Evolutionary conservation across 345 rosid genomes (phyloP).

Genomic region (Salix viminalis): DNA sequence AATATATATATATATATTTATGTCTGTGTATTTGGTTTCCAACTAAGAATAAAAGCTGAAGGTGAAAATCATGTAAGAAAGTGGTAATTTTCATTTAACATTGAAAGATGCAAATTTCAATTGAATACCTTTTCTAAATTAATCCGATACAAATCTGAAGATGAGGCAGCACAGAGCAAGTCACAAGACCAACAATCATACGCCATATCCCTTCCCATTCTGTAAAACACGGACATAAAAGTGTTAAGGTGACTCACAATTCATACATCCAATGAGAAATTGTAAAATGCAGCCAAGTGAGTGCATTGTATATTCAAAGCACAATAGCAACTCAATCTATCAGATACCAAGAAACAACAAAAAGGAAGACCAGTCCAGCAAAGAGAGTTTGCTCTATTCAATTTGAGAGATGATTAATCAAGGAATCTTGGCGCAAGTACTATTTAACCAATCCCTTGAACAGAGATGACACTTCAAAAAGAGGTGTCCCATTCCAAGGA

Average conservation of each 20-base stretch:
- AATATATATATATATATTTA: too few relatives aligned
- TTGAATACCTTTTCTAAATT: constrained; percentile 78
- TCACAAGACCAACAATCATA: constrained; percentile 95
- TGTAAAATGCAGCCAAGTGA: not conserved
- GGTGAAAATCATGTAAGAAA: not conserved
- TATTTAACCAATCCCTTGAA: not conserved
- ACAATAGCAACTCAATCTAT: not conserved
- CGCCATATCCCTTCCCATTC: constrained; percentile 91
- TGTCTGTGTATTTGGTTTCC: too few relatives aligned
- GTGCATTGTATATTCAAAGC: not conserved
- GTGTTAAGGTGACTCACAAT: not conserved
- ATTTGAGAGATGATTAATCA: not conserved
- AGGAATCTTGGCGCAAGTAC: not conserved
- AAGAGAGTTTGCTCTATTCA: not conserved
- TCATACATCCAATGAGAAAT: not conserved
- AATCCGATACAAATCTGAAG: constrained; percentile 86
- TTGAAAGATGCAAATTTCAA: not conserved
- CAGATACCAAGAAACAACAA: not conserved
- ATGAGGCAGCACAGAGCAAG: constrained; percentile 96
- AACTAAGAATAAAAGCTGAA: not conserved
- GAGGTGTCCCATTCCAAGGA: not conserved
- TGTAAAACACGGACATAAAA: constrained; percentile 20
- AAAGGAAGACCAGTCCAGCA: not conserved
- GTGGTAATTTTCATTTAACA: too few relatives aligned
- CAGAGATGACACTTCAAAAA: not conserved